phyloP scores from a whole-genome alignment of 176 grass and related monocot species.

The Carex kokanica region DNA sequence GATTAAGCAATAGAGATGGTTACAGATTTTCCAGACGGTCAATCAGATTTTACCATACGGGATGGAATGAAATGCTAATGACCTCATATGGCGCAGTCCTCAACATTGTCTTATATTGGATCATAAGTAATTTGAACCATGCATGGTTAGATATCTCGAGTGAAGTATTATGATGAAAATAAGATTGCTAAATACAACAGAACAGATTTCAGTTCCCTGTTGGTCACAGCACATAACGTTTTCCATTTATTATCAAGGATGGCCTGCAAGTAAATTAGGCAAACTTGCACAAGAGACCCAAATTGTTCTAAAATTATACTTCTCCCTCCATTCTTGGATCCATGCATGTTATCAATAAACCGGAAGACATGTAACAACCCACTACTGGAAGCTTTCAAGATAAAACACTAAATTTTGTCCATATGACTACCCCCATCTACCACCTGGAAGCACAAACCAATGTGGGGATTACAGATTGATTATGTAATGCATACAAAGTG shows the following conservation, averaged over 20 bases:
- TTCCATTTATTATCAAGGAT: neutral
- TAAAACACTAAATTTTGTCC: neutral
- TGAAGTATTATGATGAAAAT: neutral
- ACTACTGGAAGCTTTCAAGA: neutral
- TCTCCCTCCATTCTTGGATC: neutral
- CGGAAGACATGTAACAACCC: neutral
- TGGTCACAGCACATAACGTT: neutral
- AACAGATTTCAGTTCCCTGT: neutral
- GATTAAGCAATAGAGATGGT: neutral
- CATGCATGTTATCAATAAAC: constrained; percentile 1
- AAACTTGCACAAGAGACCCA: neutral
- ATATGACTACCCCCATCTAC: neutral
- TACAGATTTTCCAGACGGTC: neutral
- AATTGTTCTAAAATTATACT: neutral
- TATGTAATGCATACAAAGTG: neutral
- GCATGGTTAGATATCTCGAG: neutral
- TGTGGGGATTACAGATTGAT: neutral
- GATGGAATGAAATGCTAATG: neutral
- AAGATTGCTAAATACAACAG: neutral
- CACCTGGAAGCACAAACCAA: neutral
- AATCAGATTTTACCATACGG: neutral
- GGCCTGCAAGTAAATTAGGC: neutral
- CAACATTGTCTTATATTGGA: neutral
- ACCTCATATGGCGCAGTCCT: neutral
- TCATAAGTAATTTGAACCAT: neutral